phyloP scores from a whole-genome alignment of 768 basidiomycete species.

The Suillus alpinus region DNA sequence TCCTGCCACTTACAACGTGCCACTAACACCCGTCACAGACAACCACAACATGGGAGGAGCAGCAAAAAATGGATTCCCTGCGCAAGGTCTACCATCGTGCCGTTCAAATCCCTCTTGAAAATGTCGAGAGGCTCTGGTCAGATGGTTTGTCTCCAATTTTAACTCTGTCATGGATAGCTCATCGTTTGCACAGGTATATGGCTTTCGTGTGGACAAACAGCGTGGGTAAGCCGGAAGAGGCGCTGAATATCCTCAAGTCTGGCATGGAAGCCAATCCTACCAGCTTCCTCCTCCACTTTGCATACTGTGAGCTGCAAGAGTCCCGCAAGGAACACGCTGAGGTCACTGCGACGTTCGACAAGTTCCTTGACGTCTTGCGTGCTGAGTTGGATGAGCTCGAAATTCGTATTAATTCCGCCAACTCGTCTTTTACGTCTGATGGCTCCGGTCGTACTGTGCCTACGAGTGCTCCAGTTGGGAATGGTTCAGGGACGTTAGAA shows the following conservation, averaged over 20 bases:
- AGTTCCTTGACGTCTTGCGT: constrained; percentile 66
- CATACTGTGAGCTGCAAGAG: constrained; percentile 76
- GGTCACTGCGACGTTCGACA: constrained; percentile 70
- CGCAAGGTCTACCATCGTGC: constrained; percentile 92
- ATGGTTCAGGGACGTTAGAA: constrained; percentile 20
- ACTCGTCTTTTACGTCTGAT: constrained; percentile 39
- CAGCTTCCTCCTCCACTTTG: constrained; percentile 90
- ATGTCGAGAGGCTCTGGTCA: constrained; percentile 90
- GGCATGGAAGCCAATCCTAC: constrained; percentile 87
- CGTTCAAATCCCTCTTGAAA: constrained; percentile 91
- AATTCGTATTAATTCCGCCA: constrained; percentile 36
- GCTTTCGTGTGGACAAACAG: constrained; percentile 80
- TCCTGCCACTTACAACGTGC: neutral
- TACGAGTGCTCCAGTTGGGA: constrained; percentile 19
- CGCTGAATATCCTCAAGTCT: constrained; percentile 70
- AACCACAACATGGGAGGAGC: constrained; percentile 89
- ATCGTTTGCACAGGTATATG: constrained; percentile 66
- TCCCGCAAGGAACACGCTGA: constrained; percentile 59
- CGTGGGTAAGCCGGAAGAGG: constrained; percentile 79
- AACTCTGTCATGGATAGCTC: constrained; percentile 4
- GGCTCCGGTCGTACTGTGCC: constrained; percentile 25
- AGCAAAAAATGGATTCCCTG: constrained; percentile 91
- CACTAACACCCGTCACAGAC: constrained; percentile 37
- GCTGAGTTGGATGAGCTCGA: constrained; percentile 62
- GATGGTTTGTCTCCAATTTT: constrained; percentile 64